A percentile compares a stretch with the other conserved stretches of the same genome.
Conservation (phyloP, 2,329 filamentous ascomycete genomes). For the Botryotinia globosa region DNA sequence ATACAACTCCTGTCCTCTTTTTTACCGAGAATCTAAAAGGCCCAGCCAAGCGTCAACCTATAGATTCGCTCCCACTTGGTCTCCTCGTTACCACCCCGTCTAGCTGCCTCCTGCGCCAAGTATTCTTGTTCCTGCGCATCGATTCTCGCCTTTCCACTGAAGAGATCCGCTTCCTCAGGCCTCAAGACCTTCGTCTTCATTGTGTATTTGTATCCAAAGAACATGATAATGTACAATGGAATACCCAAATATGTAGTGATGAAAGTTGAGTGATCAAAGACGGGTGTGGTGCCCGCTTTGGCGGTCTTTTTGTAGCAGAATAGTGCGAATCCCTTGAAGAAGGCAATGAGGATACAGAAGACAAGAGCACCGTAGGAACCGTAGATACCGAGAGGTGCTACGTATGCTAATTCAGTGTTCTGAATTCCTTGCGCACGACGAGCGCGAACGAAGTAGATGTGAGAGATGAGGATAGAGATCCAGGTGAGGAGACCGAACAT, state of each 20-base stretch:
- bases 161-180: constrained; percentile 54
- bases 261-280: constrained; percentile 63
- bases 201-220: constrained; percentile 54
- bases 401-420: constrained; percentile 58
- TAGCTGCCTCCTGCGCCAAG: constrained; percentile 29
- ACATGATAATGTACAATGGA: constrained; percentile 58
- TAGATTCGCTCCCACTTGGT: constrained; percentile 22
- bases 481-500: constrained; percentile 38
- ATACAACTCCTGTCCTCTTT: not conserved
- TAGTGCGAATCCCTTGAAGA: constrained; percentile 81
- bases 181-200: constrained; percentile 46
- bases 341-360: constrained; percentile 69
- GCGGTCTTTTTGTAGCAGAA: constrained; percentile 46
- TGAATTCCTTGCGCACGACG: constrained; percentile 59
- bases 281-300: constrained; percentile 47
- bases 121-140: constrained; percentile 55
- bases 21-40: constrained; percentile 3
- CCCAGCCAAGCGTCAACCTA: constrained; percentile 24
- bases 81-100: constrained; percentile 22
- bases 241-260: constrained; percentile 63
- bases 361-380: constrained; percentile 67
- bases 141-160: constrained; percentile 56
- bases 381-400: constrained; percentile 67
- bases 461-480: constrained; percentile 54
- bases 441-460: constrained; percentile 65